Percentiles rank a stretch among this genome's conserved stretches.
Evolutionary conservation across 2,329 filamentous ascomycete genomes (phyloP).

Genomic region (Tympanopsis confertula): DNA sequence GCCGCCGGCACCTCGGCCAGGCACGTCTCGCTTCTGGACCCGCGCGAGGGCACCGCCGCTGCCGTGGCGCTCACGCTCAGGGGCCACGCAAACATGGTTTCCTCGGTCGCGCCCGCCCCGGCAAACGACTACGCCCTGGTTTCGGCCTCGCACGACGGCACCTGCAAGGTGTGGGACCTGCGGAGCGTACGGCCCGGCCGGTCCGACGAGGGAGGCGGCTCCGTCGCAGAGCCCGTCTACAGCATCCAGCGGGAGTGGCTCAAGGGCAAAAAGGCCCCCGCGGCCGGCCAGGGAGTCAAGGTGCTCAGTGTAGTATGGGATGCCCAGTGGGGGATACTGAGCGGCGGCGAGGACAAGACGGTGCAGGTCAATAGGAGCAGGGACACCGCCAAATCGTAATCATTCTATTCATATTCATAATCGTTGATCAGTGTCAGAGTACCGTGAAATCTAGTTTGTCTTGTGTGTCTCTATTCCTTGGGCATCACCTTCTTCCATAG

Average conservation of each 20-base stretch:
- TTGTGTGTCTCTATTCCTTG: no score
- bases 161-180: slow-evolving; percentile 88
- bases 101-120: slow-evolving; percentile 36
- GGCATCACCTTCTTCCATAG: slow-evolving; percentile 5
- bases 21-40: slow-evolving; percentile 85
- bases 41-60: slow-evolving; percentile 62
- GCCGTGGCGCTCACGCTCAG: slow-evolving; percentile 83
- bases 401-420: neutral
- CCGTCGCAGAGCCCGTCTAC: slow-evolving; percentile 65
- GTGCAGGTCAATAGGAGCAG: slow-evolving; percentile 78
- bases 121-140: slow-evolving; percentile 69
- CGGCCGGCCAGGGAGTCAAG: slow-evolving; percentile 75
- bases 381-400: slow-evolving; percentile 16
- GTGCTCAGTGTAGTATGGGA: slow-evolving; percentile 87
- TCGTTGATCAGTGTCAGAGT: no score
- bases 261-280: slow-evolving; percentile 48
- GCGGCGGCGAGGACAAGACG: slow-evolving; percentile 83
- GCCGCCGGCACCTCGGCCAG: slow-evolving; percentile 75
- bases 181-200: slow-evolving; percentile 52
- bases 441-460: no score
- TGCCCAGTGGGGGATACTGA: slow-evolving; percentile 74
- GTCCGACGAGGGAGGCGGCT: slow-evolving; percentile 46
- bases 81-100: slow-evolving; percentile 70
- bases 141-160: slow-evolving; percentile 84
- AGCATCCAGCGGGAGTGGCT: slow-evolving; percentile 64